A percentile compares a stretch with the other conserved stretches of the same genome.
These are phyloP conservation scores for Candida insectorum DNA, from an alignment of 805 yeast genomes.

Conservation along the genomic window DNA sequence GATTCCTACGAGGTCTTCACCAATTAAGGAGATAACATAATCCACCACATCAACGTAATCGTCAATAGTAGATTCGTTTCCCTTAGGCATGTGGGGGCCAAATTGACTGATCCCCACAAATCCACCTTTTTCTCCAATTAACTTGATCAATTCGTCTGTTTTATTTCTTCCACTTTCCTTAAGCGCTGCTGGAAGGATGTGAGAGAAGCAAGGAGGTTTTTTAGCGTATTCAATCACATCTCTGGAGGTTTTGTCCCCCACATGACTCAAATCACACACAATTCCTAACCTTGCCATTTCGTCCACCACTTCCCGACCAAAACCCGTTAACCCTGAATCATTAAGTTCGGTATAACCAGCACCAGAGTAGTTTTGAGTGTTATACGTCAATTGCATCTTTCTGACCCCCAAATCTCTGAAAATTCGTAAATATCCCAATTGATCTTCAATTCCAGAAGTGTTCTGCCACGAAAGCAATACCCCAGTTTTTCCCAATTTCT, in stretches of 20 bases:
- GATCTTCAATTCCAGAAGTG: conserved; percentile 13
- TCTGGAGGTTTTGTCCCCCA: conserved; percentile 10
- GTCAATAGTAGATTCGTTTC: conserved; percentile 16
- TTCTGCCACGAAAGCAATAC: conserved; percentile 13
- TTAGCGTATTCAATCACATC: conserved; percentile 13
- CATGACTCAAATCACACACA: conserved; percentile 14
- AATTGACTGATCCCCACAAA: conserved; percentile 13
- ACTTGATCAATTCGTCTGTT: conserved; percentile 10
- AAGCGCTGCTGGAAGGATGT: conserved; percentile 10
- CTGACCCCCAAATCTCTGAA: conserved; percentile 13
- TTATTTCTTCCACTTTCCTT: conserved; percentile 13
- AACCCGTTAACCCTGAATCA: conserved; percentile 13
- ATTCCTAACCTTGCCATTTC: conserved; percentile 12
- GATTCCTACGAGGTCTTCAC: conserved; percentile 14
- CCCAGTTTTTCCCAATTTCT: conserved; percentile 10
- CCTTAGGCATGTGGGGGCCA: conserved; percentile 14
- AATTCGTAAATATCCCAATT: conserved; percentile 10
- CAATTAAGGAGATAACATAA: conserved; percentile 11
- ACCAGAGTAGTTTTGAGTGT: conserved; percentile 13
- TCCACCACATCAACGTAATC: conserved; percentile 13
- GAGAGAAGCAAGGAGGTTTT: conserved; percentile 12
- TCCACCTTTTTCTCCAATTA: conserved; percentile 11
- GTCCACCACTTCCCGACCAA: conserved; percentile 14
- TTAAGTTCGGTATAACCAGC: conserved; percentile 12
- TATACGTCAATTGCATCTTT: conserved; percentile 13